Conservation (phyloP, 257 asterid species). For the Linderniella brevidens region DNA sequence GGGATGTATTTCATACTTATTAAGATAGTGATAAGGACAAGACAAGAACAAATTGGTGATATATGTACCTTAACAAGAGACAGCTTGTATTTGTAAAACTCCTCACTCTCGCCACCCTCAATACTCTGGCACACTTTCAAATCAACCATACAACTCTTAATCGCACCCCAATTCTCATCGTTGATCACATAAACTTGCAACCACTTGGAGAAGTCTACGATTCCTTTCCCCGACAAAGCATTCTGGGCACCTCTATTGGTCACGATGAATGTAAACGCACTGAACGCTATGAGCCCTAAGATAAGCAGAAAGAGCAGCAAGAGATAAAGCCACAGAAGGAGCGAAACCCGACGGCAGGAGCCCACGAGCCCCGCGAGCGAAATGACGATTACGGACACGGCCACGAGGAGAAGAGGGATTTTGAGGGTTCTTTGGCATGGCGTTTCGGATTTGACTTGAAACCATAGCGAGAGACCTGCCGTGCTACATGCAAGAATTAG, state of each 20-base stretch:
- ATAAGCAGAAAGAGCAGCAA: conserved; percentile 70
- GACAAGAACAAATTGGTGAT: too few species aligned
- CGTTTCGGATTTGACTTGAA: conserved; percentile 44
- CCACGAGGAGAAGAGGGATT: conserved; percentile 50
- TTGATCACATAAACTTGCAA: conserved; percentile 56
- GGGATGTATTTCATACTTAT: too few species aligned
- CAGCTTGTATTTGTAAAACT: too few species aligned
- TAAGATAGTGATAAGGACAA: too few species aligned
- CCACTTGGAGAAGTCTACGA: conserved; percentile 70
- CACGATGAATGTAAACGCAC: conserved; percentile 79
- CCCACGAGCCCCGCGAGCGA: conserved; percentile 80
- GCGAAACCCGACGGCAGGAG: conserved; percentile 56
- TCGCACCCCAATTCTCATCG: conserved; percentile 36
- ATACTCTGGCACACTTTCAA: conserved; percentile 39
- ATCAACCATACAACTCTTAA: conserved; percentile 55
- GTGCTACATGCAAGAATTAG: conserved; percentile 58
- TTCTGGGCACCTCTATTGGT: conserved; percentile 80
- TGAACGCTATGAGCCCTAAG: conserved; percentile 45
- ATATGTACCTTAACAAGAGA: too few species aligned
- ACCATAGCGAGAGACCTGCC: conserved; percentile 67
- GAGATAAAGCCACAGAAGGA: conserved; percentile 71
- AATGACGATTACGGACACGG: conserved; percentile 49
- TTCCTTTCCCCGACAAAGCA: conserved; percentile 36
- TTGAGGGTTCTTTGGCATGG: conserved; percentile 72
- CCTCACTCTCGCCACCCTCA: too few species aligned